Base-by-base conservation (phyloP, 2,329 filamentous ascomycete genomes). In the Alternaria brassicicola region DNA sequence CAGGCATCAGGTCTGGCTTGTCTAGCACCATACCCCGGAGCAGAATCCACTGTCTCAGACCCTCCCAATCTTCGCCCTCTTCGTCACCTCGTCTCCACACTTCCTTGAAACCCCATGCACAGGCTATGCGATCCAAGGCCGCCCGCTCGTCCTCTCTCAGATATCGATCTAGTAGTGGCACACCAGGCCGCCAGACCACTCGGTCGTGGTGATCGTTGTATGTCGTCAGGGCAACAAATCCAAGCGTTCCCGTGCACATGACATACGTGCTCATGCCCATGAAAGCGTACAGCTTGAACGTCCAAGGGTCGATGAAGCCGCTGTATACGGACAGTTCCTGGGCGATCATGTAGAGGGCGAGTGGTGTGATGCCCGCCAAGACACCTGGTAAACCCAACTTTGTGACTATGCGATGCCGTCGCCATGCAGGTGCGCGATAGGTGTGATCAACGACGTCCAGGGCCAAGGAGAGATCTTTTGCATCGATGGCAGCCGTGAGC, bases 141-240 rank as follows among this genome's bases (percentile, higher is more conserved):
- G 89, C 90, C 23, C 95, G 84, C 81, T 99, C 93, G 64, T 97
- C 93, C 76, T 98, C 95, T 31, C 92, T 84, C 52, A 96, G 77
- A 91, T 93, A 98, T 13, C 95, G 86, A 70, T 92, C 85, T 61
- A 90, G 85, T 63, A 98, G 80, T 21, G 91, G 89, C 31, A 92
- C 89, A 10, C 95, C 95, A 0, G 87, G 87, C 8, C 89, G 84
- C 95, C 95, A 99, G 2, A 92, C 93, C 5, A 98, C 92, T 19
- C 95, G 87, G 70, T 90, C 89, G 91, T 97, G 97, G 78, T 98
- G 93, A 76, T 98, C 93, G 78, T 97, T 97, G 59, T 89, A 84
- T 31, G 94, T 97, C 25, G 92, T 88, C 58, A 96, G 82, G 8
- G 94, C 92, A 35, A 98, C 87, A 39, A 95, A 80, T 3, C 94